Evolutionary conservation across 2,329 filamentous ascomycete genomes (phyloP), one percentile per base, ranked within the genome.

Genomic region (Lachnellula hyalina): DNA sequence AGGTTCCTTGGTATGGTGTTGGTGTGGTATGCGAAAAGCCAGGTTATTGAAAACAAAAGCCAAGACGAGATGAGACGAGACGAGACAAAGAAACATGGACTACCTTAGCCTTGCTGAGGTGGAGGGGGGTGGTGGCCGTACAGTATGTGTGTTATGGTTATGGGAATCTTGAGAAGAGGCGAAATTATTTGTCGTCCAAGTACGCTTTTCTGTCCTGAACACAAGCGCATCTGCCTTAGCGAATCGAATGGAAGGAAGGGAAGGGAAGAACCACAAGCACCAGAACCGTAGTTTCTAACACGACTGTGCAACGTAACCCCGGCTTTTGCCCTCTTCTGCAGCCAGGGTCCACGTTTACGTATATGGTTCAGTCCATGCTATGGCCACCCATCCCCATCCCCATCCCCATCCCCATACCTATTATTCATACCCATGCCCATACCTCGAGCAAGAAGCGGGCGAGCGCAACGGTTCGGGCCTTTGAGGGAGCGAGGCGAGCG

Each of bases 391-490:
- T 38, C 21, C 21, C n/a, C n/a, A n/a, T n/a, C n/a, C n/a, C n/a
- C n/a, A n/a, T n/a, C 35, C 3, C n/a, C n/a, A 7, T 15, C n/a
- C 38, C 15, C 17, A 19, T n/a, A 40, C 36, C 15, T 40, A 15
- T 11, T 40, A 5, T n/a, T 17, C 36, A 17, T 15, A n/a, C 23
- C 44, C 46, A 15, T 15, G 25, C 46, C 46, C 21, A 34, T 25
- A 5, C 14, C 23, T 6, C 28, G 19, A 48, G n/a, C 25, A 32
- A 4, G 28, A 17, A 15, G 44, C 21, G 17, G 28, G 19, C 46
- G n/a, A 21, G 11, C 9, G 32, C 42, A 21, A 38, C 51, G 51
- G 51, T 47, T 52, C 51, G 51, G 51, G n/a, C 51, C 51, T 52
- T 52, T 40, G 36, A 32, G 35, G 23, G 51, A 47, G 42, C 28